Conservation (phyloP, 495 filamentous ascomycete species). For the Lasiosphaeris hirsuta region DNA sequence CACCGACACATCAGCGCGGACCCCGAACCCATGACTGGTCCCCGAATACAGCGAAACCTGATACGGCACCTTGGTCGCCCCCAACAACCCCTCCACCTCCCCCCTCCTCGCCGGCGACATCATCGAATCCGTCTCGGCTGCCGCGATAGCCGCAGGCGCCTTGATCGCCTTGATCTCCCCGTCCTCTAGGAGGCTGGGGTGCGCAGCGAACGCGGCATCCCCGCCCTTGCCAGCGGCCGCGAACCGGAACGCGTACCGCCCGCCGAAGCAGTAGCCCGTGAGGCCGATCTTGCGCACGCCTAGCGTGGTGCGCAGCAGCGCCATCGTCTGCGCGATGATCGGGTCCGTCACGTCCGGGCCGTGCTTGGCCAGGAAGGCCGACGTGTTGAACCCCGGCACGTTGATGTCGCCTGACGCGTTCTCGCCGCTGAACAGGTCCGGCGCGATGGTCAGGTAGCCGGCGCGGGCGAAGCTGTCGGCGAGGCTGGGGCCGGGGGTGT, state of each 20-base stretch:
- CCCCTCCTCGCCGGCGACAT: constrained; percentile 59
- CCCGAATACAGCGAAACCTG: constrained; percentile 65
- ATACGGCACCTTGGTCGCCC: constrained; percentile 41
- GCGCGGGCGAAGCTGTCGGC: constrained; percentile 74
- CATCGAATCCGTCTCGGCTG: constrained; percentile 64
- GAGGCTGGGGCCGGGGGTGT: constrained; percentile 38
- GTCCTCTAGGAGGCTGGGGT: constrained; percentile 63
- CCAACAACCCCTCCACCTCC: constrained; percentile 44
- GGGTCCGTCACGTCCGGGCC: constrained; percentile 55
- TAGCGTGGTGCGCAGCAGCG: constrained; percentile 53
- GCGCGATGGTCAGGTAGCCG: constrained; percentile 70
- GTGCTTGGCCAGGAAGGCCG: constrained; percentile 54
- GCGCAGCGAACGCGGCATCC: constrained; percentile 64
- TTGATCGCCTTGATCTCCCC: constrained; percentile 62
- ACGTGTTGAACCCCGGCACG: constrained; percentile 52
- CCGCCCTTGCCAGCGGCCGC: constrained; percentile 43
- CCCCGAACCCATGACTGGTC: constrained; percentile 68
- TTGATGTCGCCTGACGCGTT: constrained; percentile 46
- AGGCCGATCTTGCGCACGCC: constrained; percentile 61
- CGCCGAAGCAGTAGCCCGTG: constrained; percentile 63
- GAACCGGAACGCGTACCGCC: constrained; percentile 42
- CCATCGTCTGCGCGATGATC: constrained; percentile 57
- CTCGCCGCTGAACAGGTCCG: constrained; percentile 70
- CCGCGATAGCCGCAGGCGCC: constrained; percentile 65
- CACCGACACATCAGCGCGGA: constrained; percentile 57